A percentile compares a stretch with the other conserved stretches of the same genome.
phyloP scores from a whole-genome alignment of 192 early-diverging fungal species.

The Bifiguratus adelaidae region DNA sequence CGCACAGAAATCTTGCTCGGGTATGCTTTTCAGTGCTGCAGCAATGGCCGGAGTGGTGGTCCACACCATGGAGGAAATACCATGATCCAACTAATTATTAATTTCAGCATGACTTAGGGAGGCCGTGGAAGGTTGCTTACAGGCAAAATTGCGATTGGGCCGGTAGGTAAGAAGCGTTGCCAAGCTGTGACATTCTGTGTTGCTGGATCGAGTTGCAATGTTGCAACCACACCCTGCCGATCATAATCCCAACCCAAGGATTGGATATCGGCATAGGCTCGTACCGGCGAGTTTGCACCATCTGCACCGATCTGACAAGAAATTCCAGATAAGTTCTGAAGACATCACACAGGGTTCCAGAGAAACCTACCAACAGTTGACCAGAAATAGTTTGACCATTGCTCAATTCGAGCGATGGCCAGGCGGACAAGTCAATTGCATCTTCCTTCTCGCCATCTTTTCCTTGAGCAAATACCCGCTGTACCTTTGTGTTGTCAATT shows the following conservation, averaged over 20 bases:
- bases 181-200: constrained; percentile 63
- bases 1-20: constrained; percentile 46
- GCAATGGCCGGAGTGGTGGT: constrained; percentile 61
- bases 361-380: constrained; percentile 60
- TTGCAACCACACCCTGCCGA: constrained; percentile 82
- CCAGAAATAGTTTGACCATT: constrained; percentile 49
- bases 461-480: constrained; percentile 26
- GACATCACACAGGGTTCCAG: too few relatives aligned
- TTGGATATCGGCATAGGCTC: constrained; percentile 71
- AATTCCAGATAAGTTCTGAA: background rate
- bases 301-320: constrained; percentile 67
- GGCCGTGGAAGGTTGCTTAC: constrained; percentile 30
- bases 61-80: constrained; percentile 81
- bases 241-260: constrained; percentile 81
- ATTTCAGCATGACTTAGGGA: constrained; percentile 10
- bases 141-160: constrained; percentile 91
- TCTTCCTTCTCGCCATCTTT: background rate
- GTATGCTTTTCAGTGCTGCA: constrained; percentile 45
- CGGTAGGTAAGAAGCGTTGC: constrained; percentile 91
- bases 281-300: constrained; percentile 78
- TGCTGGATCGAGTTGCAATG: constrained; percentile 46
- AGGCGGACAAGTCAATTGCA: constrained; percentile 32
- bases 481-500: constrained; percentile 59
- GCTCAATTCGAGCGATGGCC: constrained; percentile 66
- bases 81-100: constrained; percentile 38